Evolutionary conservation across 2,329 filamentous ascomycete species (phyloP).

Genomic region (Fusarium nematophilum): DNA sequence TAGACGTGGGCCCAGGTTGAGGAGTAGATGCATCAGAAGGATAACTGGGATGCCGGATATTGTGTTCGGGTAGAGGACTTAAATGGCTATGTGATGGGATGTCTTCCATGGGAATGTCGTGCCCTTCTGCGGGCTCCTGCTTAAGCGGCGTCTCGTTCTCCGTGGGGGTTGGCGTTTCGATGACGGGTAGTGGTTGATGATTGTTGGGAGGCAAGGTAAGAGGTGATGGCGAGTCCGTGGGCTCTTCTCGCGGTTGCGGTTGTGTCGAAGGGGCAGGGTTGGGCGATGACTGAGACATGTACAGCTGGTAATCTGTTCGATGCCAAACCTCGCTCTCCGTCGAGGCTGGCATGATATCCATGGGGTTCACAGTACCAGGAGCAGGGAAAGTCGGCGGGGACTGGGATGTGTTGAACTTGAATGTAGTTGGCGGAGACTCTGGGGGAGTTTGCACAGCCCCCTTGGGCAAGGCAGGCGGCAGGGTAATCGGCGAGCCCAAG

Average conservation of each 20-base stretch:
- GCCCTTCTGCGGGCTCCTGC: constrained; percentile 32
- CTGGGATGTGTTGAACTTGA: constrained; percentile 42
- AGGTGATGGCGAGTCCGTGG: constrained; percentile 43
- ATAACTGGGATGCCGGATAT: constrained; percentile 48
- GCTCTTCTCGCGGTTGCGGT: constrained; percentile 22
- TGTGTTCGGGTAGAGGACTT: constrained; percentile 39
- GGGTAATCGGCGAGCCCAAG: constrained; percentile 39
- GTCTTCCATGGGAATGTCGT: constrained; percentile 41
- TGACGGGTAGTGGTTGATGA: constrained; percentile 38
- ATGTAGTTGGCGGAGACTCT: constrained; percentile 39
- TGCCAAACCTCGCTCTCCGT: constrained; percentile 53
- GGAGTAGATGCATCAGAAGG: constrained; percentile 58
- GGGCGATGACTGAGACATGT: constrained; percentile 43
- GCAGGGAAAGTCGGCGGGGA: constrained; percentile 50
- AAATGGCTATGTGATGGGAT: constrained; percentile 41
- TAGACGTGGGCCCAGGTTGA: constrained; percentile 52
- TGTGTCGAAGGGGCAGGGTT: constrained; percentile 27
- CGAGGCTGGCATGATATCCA: constrained; percentile 63
- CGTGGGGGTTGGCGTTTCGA: constrained; percentile 44
- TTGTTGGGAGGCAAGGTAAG: constrained; percentile 38
- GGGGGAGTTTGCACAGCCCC: constrained; percentile 40
- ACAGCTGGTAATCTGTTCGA: constrained; percentile 51
- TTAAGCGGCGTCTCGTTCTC: constrained; percentile 33
- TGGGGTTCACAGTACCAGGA: constrained; percentile 63
- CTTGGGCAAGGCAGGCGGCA: constrained; percentile 29